A percentile compares a stretch with the other conserved stretches of the same genome.
These are phyloP conservation scores for Erythrophleum ivorense DNA, from an alignment of 331 rosid genomes.

Conservation along the genomic window DNA sequence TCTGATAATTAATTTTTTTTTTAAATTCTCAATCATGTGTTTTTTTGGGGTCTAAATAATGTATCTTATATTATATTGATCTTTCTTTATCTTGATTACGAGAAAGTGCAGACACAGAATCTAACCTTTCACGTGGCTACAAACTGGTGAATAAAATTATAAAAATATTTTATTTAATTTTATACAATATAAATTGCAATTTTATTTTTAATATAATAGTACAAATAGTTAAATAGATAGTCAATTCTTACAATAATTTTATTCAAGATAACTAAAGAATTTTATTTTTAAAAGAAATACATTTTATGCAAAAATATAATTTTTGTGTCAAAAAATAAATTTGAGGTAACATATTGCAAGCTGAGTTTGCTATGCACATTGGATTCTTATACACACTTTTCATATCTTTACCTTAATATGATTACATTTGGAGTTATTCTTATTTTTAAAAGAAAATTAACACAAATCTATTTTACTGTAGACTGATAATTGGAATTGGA, in stretches of 20 bases:
- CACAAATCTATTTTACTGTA: not conserved
- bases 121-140: not conserved
- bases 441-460: not conserved
- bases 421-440: not conserved
- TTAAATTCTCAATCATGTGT: no score
- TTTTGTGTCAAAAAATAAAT: not conserved
- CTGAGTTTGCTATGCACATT: not conserved
- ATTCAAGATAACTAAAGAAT: no score
- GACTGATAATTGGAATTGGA: conserved; percentile 23
- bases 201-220: no score
- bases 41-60: no score
- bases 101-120: not conserved
- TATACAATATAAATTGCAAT: no score
- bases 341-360: not conserved
- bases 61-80: no score
- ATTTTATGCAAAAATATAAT: not conserved
- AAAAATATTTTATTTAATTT: no score
- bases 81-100: not conserved
- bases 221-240: no score
- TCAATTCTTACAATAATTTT: no score
- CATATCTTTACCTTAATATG: conserved; percentile 1
- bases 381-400: not conserved
- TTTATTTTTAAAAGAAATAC: no score
- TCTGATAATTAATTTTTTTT: no score
- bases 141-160: not conserved